Conservation (phyloP, 306 rosid species). For the peach (Prunus persica) region DNA sequence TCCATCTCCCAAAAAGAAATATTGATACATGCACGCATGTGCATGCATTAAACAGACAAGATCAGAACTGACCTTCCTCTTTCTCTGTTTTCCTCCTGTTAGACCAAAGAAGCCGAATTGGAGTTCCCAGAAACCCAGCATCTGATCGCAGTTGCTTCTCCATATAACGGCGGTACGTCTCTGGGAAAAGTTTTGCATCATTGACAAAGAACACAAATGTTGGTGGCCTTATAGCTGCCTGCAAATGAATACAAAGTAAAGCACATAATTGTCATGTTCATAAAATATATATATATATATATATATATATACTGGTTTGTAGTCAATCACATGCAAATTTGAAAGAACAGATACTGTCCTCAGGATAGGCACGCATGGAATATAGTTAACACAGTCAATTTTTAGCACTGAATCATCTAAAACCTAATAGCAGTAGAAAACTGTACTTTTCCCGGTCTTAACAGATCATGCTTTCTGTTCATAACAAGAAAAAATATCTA, state of each 20-base stretch:
- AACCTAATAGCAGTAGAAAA: neutral
- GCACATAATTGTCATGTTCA: neutral
- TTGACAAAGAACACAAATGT: conserved; percentile 94
- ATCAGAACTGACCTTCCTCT: conserved; percentile 55
- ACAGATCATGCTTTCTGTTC: neutral
- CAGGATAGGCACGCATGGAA: neutral
- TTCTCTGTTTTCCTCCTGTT: conserved; percentile 71
- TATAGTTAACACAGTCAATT: neutral
- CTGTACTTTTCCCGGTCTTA: neutral
- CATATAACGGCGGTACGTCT: conserved; percentile 83
- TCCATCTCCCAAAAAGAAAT: neutral
- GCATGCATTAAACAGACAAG: conserved; percentile 6
- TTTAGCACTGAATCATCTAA: neutral
- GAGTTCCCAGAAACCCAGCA: conserved; percentile 94
- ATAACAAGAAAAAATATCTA: neutral
- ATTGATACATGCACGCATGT: too few relatives aligned
- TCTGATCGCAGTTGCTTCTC: conserved; percentile 78
- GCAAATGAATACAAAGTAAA: conserved; percentile 27
- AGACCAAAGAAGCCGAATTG: conserved; percentile 88
- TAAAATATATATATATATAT: neutral
- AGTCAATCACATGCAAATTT: neutral
- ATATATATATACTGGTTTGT: neutral
- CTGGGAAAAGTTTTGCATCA: conserved; percentile 88
- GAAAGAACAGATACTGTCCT: neutral
- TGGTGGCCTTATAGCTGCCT: conserved; percentile 99